Percentiles rank a stretch among this genome's conserved stretches.
Evolutionary conservation across 192 early-diverging fungal genomes (phyloP).

Genomic region (Backusella circina): DNA sequence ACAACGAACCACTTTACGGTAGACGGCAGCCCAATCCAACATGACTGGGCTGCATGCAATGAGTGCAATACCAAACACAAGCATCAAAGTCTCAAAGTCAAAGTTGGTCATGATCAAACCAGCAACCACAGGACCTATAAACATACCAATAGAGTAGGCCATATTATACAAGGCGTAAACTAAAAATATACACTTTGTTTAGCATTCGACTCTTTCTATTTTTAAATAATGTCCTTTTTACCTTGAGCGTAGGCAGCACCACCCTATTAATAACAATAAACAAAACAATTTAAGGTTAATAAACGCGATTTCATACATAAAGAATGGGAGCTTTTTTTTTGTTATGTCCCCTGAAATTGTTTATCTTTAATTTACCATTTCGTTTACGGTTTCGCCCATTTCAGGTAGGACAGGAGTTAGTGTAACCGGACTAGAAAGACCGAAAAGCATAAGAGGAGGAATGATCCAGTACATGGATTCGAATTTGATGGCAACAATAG

Average conservation of each 20-base stretch:
- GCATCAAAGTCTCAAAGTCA: constrained; percentile 23
- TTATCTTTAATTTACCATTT: constrained; percentile 50
- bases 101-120: constrained; percentile 31
- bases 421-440: constrained; percentile 47
- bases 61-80: constrained; percentile 2
- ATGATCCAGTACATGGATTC: constrained; percentile 34
- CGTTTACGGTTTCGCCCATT: constrained; percentile 63
- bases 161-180: constrained; percentile 77
- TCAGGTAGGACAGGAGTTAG: constrained; percentile 64
- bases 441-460: constrained; percentile 50
- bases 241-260: constrained; percentile 35
- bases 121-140: constrained; percentile 65
- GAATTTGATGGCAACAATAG: constrained; percentile 39
- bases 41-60: constrained; percentile 27
- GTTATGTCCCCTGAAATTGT: constrained; percentile 39
- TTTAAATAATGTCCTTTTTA: background rate
- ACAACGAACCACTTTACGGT: background rate
- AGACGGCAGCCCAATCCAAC: constrained; percentile 15
- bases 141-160: constrained; percentile 72
- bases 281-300: background rate
- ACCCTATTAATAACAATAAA: constrained; percentile 10
- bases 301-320: background rate
- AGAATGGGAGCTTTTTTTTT: background rate
- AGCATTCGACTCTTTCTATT: background rate
- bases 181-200: background rate